Evolutionary conservation across 345 rosid genomes (phyloP).

Genomic region (Bruguiera gymnorhiza): DNA sequence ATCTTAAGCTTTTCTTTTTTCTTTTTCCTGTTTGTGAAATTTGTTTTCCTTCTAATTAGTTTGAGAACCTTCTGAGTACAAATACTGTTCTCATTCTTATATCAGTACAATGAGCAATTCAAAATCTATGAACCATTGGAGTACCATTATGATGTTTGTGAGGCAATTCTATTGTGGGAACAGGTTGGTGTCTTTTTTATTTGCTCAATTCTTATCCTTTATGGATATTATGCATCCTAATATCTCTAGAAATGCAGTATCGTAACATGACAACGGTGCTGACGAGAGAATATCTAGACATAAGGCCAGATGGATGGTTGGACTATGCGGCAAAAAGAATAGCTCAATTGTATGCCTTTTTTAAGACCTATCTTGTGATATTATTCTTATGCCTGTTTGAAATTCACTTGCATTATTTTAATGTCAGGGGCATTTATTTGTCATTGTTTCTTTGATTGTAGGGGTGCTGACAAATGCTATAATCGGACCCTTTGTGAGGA

Average conservation of each 20-base stretch:
- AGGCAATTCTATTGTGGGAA: conserved; percentile 88
- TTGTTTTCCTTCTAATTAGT: not conserved
- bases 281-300: conserved; percentile 91
- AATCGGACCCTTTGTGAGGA: conserved; percentile 85
- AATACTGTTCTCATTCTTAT: conserved; percentile 28
- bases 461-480: conserved; percentile 85
- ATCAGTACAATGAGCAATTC: conserved; percentile 85
- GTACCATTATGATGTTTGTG: conserved; percentile 83
- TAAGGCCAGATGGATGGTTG: conserved; percentile 91
- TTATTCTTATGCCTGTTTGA: not conserved
- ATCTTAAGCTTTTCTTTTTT: not conserved
- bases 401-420: not conserved
- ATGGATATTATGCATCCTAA: conserved; percentile 19
- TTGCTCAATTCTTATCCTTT: conserved; percentile 1
- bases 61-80: conserved; percentile 1
- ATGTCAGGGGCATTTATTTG: not conserved
- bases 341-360: conserved; percentile 68
- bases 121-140: conserved; percentile 85
- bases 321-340: conserved; percentile 93
- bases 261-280: conserved; percentile 96
- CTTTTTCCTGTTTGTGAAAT: not conserved
- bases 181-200: conserved; percentile 55
- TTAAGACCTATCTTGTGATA: not conserved
- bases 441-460: conserved; percentile 27
- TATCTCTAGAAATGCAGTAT: conserved; percentile 54